phyloP scores from a whole-genome alignment of 2,329 filamentous ascomycete genomes.

The Botrytis squamosa region DNA sequence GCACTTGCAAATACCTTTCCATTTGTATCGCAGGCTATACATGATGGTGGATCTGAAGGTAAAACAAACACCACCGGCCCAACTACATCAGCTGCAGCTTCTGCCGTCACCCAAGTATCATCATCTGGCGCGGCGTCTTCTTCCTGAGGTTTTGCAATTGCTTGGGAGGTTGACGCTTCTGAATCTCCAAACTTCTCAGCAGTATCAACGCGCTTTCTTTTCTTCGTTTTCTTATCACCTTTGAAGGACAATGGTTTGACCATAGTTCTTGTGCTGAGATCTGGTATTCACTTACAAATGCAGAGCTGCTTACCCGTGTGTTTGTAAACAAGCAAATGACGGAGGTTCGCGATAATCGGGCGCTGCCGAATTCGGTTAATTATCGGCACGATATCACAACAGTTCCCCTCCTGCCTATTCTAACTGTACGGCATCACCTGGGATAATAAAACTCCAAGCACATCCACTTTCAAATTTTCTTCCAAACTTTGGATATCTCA shows the following conservation, averaged over 20 bases:
- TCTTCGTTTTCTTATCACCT: conserved; percentile 93
- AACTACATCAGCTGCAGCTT: conserved; percentile 68
- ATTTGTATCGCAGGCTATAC: conserved; percentile 79
- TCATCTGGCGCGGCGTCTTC: conserved; percentile 50
- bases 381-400: neutral
- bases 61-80: conserved; percentile 84
- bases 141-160: conserved; percentile 26
- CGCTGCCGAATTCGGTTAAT: conserved; percentile 15
- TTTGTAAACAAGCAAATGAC: neutral
- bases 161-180: conserved; percentile 30
- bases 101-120: conserved; percentile 90
- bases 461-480: neutral
- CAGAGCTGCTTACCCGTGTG: conserved; percentile 7
- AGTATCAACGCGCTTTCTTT: conserved; percentile 72
- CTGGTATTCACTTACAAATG: conserved; percentile 4
- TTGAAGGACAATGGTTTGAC: conserved; percentile 93
- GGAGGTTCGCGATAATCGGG: conserved; percentile 15
- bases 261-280: conserved; percentile 51
- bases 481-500: neutral
- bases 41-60: conserved; percentile 69
- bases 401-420: neutral
- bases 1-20: conserved; percentile 81
- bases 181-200: conserved; percentile 42
- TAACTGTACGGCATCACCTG: neutral
- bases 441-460: neutral